Base-by-base conservation (phyloP, 1,284 basidiomycete species). In the Pisolithus thermaeus region DNA sequence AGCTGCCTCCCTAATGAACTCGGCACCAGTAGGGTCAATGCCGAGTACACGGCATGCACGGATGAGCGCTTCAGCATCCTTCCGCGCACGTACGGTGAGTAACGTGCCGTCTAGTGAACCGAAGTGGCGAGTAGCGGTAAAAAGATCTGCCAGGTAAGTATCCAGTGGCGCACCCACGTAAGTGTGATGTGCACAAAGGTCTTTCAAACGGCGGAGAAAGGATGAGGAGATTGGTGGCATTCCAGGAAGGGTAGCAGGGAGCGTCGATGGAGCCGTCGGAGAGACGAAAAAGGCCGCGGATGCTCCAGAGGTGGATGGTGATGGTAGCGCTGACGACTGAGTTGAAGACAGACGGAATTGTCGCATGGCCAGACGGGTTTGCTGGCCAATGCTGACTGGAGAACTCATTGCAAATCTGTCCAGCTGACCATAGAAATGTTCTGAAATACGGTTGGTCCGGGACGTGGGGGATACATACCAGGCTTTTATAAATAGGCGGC, bases 361-460 rank as follows among this genome's bases (percentile, higher is more conserved):
- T 47, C 67, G 74, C 56, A 55, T 73, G 63, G 52, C 73, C 56
- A 55, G 51, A 27, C 68, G 69, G 22, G 56, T 70, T 58, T 61
- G 61, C 32, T 72, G 62, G 22, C 73, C 67, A 38, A 81, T 62
- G 40, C 71, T 70, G 48, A 90, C 67, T 39, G 78, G 79, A 4
- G 77, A 77, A 58, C 85, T 89, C 76, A 91, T 82, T 3, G 86
- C 73, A 63, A 91, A 91, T 56, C 78, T 80, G 62, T 91, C 87
- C 22, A 91, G 71, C 87, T 90, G 61, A 51, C 25, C 8, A 28
- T 41, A 25, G 30, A 22, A 41, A 32, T 25, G 47, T 28, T 46
- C 36, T 44, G 40, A 18, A 49, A 52, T 18, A 38, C 28, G 20
- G 22, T 11, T 23, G 32, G 50, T 48, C 27, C 22, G 40, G 23